phyloP scores from a whole-genome alignment of 2,329 filamentous ascomycete genomes.

The Colletotrichum australisinense region DNA sequence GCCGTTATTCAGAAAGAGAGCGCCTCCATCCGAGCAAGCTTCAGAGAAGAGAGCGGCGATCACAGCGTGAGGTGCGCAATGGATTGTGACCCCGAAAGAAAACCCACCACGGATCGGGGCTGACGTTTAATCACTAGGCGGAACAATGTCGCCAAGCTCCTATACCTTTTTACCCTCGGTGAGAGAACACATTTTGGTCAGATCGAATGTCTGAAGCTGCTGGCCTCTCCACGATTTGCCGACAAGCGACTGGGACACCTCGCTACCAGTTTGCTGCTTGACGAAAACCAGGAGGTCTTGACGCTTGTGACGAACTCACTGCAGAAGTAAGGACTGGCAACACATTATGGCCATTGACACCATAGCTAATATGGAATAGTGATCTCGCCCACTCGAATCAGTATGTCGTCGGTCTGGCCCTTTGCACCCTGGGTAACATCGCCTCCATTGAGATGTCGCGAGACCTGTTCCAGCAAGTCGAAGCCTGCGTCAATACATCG shows the following conservation, averaged over 20 bases:
- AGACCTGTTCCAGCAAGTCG: slow-evolving; percentile 96
- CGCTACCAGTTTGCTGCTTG: slow-evolving; percentile 93
- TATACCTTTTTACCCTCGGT: slow-evolving; percentile 97
- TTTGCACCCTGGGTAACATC: slow-evolving; percentile 97
- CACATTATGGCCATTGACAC: not conserved
- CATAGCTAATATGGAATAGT: slow-evolving; percentile 63
- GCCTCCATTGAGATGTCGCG: slow-evolving; percentile 98
- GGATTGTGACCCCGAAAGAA: slow-evolving; percentile 36
- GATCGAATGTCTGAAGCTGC: slow-evolving; percentile 97
- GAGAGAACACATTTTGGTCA: slow-evolving; percentile 99
- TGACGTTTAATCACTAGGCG: slow-evolving; percentile 66
- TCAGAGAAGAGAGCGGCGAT: slow-evolving; percentile 95
- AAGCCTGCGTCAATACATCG: slow-evolving; percentile 88
- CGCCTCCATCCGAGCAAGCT: slow-evolving; percentile 95
- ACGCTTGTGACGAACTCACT: slow-evolving; percentile 97
- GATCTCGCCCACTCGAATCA: slow-evolving; percentile 97
- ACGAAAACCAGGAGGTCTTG: slow-evolving; percentile 98
- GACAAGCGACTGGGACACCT: slow-evolving; percentile 97
- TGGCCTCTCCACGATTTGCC: slow-evolving; percentile 96
- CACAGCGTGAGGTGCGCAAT: slow-evolving; percentile 83
- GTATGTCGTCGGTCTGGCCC: slow-evolving; percentile 95
- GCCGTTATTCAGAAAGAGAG: slow-evolving; percentile 99
- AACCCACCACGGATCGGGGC: slow-evolving; percentile 13
- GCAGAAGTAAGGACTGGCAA: slow-evolving; percentile 77
- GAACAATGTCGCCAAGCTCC: slow-evolving; percentile 98